Base-by-base conservation (phyloP, 495 filamentous ascomycete genomes). In the Penicillium crystallinum region DNA sequence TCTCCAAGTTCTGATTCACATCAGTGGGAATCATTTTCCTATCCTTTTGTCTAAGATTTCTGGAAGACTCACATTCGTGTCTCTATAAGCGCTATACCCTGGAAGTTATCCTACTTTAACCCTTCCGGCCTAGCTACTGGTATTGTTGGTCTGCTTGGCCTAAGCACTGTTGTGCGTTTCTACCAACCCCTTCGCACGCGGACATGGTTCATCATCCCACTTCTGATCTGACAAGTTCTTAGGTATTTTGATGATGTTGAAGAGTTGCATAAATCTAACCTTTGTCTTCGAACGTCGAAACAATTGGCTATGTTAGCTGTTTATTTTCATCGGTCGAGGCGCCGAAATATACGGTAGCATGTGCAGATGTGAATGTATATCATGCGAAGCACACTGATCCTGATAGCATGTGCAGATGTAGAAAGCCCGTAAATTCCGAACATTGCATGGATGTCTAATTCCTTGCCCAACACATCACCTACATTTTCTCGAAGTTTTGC, bases 191-290 rank as follows among this genome's bases (percentile, higher is more conserved):
- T 72, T 14, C 67, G 64, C 7, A 73, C 69, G 6, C 55, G 72
- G 22, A 68, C 73, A 15, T 79, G 75, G 77, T 83, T 81, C 65
- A 74, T 81, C 66, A 71, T 82, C 17, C 70, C 76, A 3, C 81
- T 85, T 56, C 50, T 73, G 30, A 63, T 84, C 17, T 80, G 82
- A 22, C 77, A 74, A 15, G 52, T 74, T 23, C 67, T 80, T 84
- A 66, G 54, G 79, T 68, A 18, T 34, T 11, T 11, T 36, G 14
- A 1, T 25, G 27, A 27, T 18, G 6, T 9, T 6, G 15, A 15
- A 6, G 14, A 3, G 17, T 0, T n/a, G 6, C 21, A 1, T 30
- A 9, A 46, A 12, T 18, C 33, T 53, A 21, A 48, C 17, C 25
- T 34, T 23, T 11, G 36, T 37, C 21, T 4, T 46, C 30, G 2